Evolutionary conservation across 768 basidiomycete species (phyloP).

Genomic region (Kondoa malvinella): DNA sequence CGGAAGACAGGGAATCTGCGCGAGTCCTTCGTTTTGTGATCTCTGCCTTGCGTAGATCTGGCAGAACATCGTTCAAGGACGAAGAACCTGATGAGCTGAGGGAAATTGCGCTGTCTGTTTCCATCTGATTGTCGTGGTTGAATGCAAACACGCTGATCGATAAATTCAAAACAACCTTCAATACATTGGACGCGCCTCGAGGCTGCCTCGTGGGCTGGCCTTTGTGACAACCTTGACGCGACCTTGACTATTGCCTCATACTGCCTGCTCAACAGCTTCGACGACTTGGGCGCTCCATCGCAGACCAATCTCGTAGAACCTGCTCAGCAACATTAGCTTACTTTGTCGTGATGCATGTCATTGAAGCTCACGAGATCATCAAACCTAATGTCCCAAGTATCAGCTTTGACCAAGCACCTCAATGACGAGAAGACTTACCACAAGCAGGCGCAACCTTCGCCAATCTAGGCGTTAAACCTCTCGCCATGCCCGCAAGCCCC

Average conservation of each 20-base stretch:
- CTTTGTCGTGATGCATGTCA: neutral
- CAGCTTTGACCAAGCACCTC: too few species aligned
- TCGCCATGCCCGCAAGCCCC: constrained; percentile 58
- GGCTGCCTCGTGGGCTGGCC: too few species aligned
- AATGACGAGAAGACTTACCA: too few species aligned
- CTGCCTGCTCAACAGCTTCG: neutral
- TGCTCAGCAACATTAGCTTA: neutral
- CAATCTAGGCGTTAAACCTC: constrained; percentile 69
- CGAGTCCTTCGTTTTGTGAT: neutral
- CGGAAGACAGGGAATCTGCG: neutral
- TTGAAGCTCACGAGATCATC: constrained; percentile 61
- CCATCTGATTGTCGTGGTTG: neutral
- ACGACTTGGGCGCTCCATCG: constrained; percentile 7
- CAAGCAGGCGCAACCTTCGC: constrained; percentile 95
- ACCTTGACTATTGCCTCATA: too few species aligned
- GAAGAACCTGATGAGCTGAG: neutral
- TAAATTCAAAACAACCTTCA: too few species aligned
- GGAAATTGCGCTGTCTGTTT: neutral
- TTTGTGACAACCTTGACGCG: too few species aligned
- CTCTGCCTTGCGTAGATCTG: neutral
- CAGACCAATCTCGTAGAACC: constrained; percentile 16
- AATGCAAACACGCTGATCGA: neutral
- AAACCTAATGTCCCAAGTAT: too few species aligned
- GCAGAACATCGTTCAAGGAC: neutral
- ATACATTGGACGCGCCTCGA: too few species aligned